Evolutionary conservation across 2,329 filamentous ascomycete species (phyloP), one percentile per base, ranked within the genome.

Genomic region (Aspergillus eucalypticola): DNA sequence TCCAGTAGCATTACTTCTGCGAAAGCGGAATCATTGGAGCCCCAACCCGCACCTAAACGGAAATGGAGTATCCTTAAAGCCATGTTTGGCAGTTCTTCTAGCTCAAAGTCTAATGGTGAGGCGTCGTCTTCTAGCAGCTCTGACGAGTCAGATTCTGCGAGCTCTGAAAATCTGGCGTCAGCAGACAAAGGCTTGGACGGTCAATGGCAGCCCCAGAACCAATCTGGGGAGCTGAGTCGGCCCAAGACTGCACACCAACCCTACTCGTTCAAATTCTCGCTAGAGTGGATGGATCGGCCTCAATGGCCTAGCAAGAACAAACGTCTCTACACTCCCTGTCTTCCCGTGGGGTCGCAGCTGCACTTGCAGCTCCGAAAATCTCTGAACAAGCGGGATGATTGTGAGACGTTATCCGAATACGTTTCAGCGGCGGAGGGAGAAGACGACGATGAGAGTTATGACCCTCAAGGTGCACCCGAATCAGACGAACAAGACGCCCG

Each of bases 231-330:
- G 49, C 62, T 71, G 23, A 58, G 61, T 35, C 73, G 72, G 42
- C 77, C 70, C 62, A 78, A 70, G 49, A 75, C 71, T n/a, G 74
- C 73, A 50, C 83, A 86, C 64, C 84, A 84, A 59, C 79, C 78
- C 42, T 86, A 84, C 65, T 85, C 81, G 63, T 90, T 90, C 78
- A 87, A 86, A 61, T 90, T 90, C 70, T 88, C 86, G 1, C 77
- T 90, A n/a, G 87, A 90, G 70, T 88, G 82, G 81, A 80, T 84
- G 52, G 83, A 86, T 59, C 82, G 83, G 68, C 74, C 83, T 71
- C 71, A 81, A 66, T 73, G 77, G 71, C 61, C 82, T 67, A 72
- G 78, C 73, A 73, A 83, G 74, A 73, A 85, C 79, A 77, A 78
- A 73, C 81, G 81, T 5, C 77, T 88, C 6, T 78, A 79, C 54